Evolutionary conservation across 2,329 filamentous ascomycete genomes (phyloP).

Genomic region (Trichophyton benhamiae): DNA sequence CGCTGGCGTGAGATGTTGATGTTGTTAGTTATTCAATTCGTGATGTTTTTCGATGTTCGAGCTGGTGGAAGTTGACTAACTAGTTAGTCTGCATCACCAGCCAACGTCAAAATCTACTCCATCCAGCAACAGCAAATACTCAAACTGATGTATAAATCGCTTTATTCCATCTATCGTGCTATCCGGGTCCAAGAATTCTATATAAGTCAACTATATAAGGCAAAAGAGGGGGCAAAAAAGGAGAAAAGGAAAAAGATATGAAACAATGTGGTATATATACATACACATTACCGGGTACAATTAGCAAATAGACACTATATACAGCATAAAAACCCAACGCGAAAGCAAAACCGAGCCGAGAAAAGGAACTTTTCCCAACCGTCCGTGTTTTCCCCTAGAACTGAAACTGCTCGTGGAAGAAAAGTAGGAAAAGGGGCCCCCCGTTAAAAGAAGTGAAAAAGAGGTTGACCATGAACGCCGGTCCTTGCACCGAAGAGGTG

Average conservation of each 20-base stretch:
- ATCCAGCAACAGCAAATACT: too few relatives aligned
- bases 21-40: too few relatives aligned
- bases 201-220: background rate
- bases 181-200: background rate
- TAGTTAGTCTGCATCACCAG: too few relatives aligned
- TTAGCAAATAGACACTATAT: background rate
- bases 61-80: too few relatives aligned
- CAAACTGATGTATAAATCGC: background rate
- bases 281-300: background rate
- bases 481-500: too few relatives aligned
- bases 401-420: background rate
- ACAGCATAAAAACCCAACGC: background rate
- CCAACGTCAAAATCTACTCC: too few relatives aligned
- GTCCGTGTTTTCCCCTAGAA: background rate
- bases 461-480: too few relatives aligned
- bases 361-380: background rate
- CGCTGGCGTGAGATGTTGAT: too few relatives aligned
- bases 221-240: background rate
- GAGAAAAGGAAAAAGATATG: background rate
- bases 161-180: background rate
- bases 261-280: background rate
- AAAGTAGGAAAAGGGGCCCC: too few relatives aligned
- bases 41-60: too few relatives aligned
- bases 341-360: background rate
- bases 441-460: too few relatives aligned